These are phyloP conservation scores for Aspergillus tanneri DNA, from an alignment of 2,329 filamentous ascomycete species.

Conservation along the genomic window DNA sequence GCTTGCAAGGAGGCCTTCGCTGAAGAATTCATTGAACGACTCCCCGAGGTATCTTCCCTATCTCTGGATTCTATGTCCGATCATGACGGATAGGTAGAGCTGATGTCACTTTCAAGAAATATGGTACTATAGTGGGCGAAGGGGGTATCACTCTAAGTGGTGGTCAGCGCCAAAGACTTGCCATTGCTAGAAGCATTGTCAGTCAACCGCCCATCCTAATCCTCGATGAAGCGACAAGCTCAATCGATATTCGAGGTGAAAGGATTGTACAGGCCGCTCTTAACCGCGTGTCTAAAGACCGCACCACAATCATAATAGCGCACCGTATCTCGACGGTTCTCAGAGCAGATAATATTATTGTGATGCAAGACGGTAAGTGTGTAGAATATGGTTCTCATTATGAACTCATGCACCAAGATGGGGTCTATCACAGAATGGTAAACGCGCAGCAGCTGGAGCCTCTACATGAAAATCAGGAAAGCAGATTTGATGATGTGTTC, in stretches of 20 bases:
- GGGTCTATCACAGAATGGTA: conserved; percentile 44
- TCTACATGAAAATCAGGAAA: no score
- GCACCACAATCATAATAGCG: conserved; percentile 40
- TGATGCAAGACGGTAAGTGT: conserved; percentile 42
- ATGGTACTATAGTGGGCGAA: conserved; percentile 73
- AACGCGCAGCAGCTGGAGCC: no score
- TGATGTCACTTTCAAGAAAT: conserved; percentile 53
- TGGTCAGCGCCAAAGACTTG: conserved; percentile 90
- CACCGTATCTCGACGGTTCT: conserved; percentile 46
- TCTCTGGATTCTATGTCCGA: no score
- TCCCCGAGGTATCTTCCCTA: conserved; percentile 46
- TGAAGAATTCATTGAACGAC: conserved; percentile 64
- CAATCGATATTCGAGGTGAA: conserved; percentile 83
- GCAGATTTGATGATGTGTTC: no score
- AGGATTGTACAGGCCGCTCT: conserved; percentile 81
- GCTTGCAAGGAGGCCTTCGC: conserved; percentile 69
- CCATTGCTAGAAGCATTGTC: conserved; percentile 77
- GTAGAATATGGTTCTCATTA: conserved; percentile 47
- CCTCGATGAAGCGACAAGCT: conserved; percentile 86
- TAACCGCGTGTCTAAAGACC: conserved; percentile 64
- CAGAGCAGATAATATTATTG: conserved; percentile 46
- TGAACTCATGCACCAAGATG: conserved; percentile 36
- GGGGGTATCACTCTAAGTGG: conserved; percentile 74
- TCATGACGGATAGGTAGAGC: not conserved
- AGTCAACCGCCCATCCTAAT: conserved; percentile 79